phyloP scores from a whole-genome alignment of 306 rosid genomes.

The Benincasa hispida region DNA sequence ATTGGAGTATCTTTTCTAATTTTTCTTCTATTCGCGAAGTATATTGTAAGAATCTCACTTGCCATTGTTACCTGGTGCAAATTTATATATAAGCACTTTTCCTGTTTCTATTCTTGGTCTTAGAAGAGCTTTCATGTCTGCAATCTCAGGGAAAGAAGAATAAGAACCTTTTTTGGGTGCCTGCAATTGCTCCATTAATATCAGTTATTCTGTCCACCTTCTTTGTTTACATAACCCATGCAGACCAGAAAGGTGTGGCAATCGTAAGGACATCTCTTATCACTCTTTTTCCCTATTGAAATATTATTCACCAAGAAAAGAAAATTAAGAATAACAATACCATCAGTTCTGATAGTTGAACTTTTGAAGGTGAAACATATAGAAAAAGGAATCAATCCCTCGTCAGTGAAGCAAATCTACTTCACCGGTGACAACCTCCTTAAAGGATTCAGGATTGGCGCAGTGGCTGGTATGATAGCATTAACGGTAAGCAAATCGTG shows the following conservation, averaged over 20 bases:
- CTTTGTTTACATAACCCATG: conserved; percentile 76
- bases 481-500: conserved; percentile 52
- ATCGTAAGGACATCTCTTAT: conserved; percentile 45
- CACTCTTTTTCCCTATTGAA: neutral
- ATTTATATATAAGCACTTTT: neutral
- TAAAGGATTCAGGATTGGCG: conserved; percentile 69
- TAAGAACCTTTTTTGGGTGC: conserved; percentile 72
- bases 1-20: conserved; percentile 56
- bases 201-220: conserved; percentile 75
- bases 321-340: neutral
- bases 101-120: neutral
- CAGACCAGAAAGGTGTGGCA: conserved; percentile 73
- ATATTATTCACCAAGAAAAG: neutral
- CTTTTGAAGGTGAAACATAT: conserved; percentile 49
- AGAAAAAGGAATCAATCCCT: conserved; percentile 77
- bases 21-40: conserved; percentile 62
- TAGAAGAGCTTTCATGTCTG: conserved; percentile 16
- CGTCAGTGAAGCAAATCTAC: conserved; percentile 53
- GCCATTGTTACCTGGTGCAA: neutral
- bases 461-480: conserved; percentile 80
- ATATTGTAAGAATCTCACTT: conserved; percentile 42
- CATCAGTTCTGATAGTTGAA: conserved; percentile 10
- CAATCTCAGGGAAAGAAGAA: conserved; percentile 73
- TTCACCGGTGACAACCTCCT: conserved; percentile 54
- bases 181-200: conserved; percentile 87